Evolutionary conservation across 441 rosid species (phyloP).

Genomic region (Erodium chrysanthum): DNA sequence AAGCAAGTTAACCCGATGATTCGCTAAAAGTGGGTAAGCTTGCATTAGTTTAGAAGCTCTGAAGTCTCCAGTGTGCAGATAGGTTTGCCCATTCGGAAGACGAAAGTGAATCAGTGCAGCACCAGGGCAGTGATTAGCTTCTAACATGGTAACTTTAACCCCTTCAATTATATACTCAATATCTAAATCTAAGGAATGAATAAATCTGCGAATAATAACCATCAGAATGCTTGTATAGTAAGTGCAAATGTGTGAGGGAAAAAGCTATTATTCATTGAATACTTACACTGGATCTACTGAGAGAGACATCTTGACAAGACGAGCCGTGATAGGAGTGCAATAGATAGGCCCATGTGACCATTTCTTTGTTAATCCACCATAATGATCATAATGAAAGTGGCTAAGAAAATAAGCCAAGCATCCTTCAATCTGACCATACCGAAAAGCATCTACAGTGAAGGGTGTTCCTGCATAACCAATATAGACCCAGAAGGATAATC

Average conservation of each 20-base stretch:
- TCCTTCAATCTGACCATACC: slow-evolving; percentile 49
- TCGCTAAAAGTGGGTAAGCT: slow-evolving; percentile 40
- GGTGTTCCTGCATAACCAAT: slow-evolving; percentile 41
- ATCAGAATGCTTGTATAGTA: not conserved
- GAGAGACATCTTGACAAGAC: slow-evolving; percentile 53
- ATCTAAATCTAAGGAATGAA: slow-evolving; percentile 46
- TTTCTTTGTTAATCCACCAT: slow-evolving; percentile 55
- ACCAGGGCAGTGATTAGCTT: slow-evolving; percentile 82
- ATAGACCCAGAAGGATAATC: not conserved
- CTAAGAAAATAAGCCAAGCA: slow-evolving; percentile 70
- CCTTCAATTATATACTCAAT: slow-evolving; percentile 42
- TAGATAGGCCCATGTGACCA: slow-evolving; percentile 74
- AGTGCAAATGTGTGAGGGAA: not conserved
- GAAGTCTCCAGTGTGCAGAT: slow-evolving; percentile 81
- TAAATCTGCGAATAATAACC: slow-evolving; percentile 31
- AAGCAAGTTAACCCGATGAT: slow-evolving; percentile 42
- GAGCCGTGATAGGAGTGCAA: slow-evolving; percentile 56
- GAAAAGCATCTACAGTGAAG: slow-evolving; percentile 73
- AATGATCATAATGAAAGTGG: slow-evolving; percentile 71
- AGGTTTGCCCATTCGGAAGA: slow-evolving; percentile 45
- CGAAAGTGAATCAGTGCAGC: slow-evolving; percentile 59
- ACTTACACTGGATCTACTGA: slow-evolving; percentile 47
- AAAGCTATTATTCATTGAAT: not conserved
- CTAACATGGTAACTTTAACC: slow-evolving; percentile 48
- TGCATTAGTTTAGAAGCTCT: slow-evolving; percentile 64